Conservation (phyloP, 2,329 filamentous ascomycete species). For the Knoxdaviesia proteae region DNA sequence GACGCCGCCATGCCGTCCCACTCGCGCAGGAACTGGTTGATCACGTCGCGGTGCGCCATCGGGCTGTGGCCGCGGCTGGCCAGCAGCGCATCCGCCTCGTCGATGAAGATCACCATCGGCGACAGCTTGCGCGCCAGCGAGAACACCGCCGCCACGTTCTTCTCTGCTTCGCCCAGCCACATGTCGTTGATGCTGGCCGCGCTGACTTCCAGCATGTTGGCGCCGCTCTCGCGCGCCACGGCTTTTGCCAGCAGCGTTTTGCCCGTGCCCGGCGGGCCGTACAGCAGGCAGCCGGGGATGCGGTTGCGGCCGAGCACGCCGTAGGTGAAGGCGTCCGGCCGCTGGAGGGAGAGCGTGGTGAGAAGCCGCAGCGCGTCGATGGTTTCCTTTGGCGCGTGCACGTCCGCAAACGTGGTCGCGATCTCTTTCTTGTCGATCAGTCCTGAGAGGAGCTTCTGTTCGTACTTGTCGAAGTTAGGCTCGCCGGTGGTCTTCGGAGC, state of each 20-base stretch:
- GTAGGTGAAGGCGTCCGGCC: constrained; percentile 90
- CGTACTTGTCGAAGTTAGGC: constrained; percentile 46
- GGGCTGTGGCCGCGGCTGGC: constrained; percentile 48
- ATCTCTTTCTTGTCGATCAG: constrained; percentile 69
- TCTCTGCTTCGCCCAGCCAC: constrained; percentile 90
- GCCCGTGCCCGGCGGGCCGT: constrained; percentile 68
- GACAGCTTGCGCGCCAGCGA: constrained; percentile 75
- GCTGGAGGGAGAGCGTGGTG: constrained; percentile 66
- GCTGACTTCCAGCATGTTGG: constrained; percentile 66
- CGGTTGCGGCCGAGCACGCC: constrained; percentile 80
- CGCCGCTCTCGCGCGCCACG: constrained; percentile 46
- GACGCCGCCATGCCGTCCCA: constrained; percentile 80
- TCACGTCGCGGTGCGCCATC: constrained; percentile 63
- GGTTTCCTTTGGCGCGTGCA: constrained; percentile 65
- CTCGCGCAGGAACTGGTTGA: constrained; percentile 91
- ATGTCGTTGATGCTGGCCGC: constrained; percentile 89
- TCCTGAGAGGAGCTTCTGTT: constrained; percentile 62
- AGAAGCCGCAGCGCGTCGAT: constrained; percentile 75
- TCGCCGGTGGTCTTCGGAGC: constrained; percentile 8
- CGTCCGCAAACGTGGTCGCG: constrained; percentile 68
- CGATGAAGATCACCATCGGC: constrained; percentile 87
- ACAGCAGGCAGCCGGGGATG: constrained; percentile 73
- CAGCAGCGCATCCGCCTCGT: constrained; percentile 87
- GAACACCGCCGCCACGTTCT: constrained; percentile 86
- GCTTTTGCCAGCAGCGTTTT: constrained; percentile 52